Conservation (phyloP, 2,329 filamentous ascomycete species). For the Dactylellina drechsleri region DNA sequence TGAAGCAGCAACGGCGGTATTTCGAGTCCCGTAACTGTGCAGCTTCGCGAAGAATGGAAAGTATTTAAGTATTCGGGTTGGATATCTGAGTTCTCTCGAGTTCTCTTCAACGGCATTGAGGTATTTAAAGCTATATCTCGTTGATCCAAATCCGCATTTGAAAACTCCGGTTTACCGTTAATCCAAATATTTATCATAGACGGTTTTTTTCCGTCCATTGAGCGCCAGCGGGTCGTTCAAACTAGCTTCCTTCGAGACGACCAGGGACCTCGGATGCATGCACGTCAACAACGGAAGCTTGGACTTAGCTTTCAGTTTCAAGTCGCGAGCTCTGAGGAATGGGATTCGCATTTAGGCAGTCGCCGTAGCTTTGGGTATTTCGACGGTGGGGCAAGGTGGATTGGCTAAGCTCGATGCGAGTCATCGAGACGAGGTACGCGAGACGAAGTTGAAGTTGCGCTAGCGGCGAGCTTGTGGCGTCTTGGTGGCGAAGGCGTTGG, state of each 20-base stretch:
- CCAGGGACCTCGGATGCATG: conserved; percentile 29
- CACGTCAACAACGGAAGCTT: conserved; percentile 25
- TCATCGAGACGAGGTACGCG: conserved; percentile 44
- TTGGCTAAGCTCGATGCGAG: conserved; percentile 2
- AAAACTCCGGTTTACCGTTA: no score
- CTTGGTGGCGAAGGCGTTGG: no score
- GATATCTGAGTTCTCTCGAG: neutral
- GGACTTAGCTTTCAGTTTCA: neutral
- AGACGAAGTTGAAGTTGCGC: conserved; percentile 23
- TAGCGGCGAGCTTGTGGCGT: no score
- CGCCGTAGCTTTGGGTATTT: conserved; percentile 32
- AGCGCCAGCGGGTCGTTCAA: neutral
- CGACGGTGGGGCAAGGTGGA: neutral
- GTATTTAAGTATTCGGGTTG: neutral
- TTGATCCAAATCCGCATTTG: neutral
- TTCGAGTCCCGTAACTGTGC: no score
- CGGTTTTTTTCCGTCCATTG: conserved; percentile 50
- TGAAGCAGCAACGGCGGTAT: neutral
- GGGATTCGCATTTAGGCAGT: neutral
- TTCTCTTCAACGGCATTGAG: neutral
- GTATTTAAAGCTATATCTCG: conserved; percentile 23
- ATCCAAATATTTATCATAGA: no score
- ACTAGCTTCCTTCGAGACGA: conserved; percentile 41
- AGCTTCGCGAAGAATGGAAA: no score
- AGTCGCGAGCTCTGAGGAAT: neutral